Evolutionary conservation across 1,284 basidiomycete genomes (phyloP).

Genomic region (Pisolithus thermaeus): DNA sequence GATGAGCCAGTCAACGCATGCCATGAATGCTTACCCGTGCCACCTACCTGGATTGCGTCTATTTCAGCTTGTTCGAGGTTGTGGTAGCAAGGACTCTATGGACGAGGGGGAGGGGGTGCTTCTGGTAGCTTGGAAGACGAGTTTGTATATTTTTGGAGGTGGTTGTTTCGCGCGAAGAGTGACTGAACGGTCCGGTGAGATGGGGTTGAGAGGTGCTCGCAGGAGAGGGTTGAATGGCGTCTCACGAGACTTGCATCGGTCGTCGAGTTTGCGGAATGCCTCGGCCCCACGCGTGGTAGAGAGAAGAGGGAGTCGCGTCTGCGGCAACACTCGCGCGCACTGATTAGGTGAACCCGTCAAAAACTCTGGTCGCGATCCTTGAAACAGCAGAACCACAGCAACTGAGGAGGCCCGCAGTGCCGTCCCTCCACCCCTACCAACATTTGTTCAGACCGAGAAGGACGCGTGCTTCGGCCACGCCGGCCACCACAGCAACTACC

Average conservation of each 20-base stretch:
- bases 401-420: not conserved
- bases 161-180: slow-evolving; percentile 29
- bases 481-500: slow-evolving; percentile 18
- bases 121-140: slow-evolving; percentile 67
- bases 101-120: slow-evolving; percentile 67
- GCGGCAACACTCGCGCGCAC: not conserved
- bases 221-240: slow-evolving; percentile 32
- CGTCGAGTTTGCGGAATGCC: too few relatives aligned
- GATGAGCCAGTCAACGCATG: slow-evolving; percentile 7
- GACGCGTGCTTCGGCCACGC: slow-evolving; percentile 12
- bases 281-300: too few relatives aligned
- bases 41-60: slow-evolving; percentile 71
- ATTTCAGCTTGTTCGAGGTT: slow-evolving; percentile 67
- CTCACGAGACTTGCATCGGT: slow-evolving; percentile 1
- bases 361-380: not conserved
- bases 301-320: not conserved
- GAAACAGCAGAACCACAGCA: too few relatives aligned
- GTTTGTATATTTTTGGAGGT: slow-evolving; percentile 12
- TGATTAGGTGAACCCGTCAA: not conserved
- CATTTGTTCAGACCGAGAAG: slow-evolving; percentile 19
- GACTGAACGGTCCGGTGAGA: too few relatives aligned
- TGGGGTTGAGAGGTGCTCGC: too few relatives aligned
- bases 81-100: slow-evolving; percentile 57
- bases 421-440: not conserved
- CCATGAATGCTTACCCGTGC: not conserved